Base-by-base conservation (phyloP, 2,329 filamentous ascomycete genomes). In the Alternaria sp. region DNA sequence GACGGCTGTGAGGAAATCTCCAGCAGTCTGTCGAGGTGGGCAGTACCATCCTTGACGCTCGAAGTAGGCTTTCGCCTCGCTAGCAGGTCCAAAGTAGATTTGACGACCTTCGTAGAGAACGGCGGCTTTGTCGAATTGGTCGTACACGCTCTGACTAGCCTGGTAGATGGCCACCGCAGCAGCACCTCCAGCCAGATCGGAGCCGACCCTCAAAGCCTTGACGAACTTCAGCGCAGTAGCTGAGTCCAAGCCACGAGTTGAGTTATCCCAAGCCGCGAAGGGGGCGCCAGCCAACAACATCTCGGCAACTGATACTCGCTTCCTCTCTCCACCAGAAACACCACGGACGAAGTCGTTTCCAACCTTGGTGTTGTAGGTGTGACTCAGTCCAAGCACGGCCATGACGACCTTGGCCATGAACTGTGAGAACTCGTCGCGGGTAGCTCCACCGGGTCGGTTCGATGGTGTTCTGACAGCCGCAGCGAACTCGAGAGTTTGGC, bases 101-200 rank as follows among this genome's bases (percentile, higher is more conserved):
- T 94, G 86, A 0, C 89, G 85, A 1, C 92, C 92, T 71, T 93
- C 89, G 70, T 94, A 93, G 0, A 94, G 81, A 0, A 94, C 89
- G 0, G 88, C 84, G 0, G 86, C 87, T 74, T 93, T 93, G 79
- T 94, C 90, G 68, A 94, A 94, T 16, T 73, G 66, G 57, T 89
- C 85, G 69, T 89, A 89, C 14, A 88, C 80, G 10, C 77, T 77
- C 61, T 83, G 80, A 44, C 73, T 76, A 9, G 81, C 81, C 64
- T 84, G 82, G 67, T 89, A 89, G 49, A 89, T 86, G 0, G 87
- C 85, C 25, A 89, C 84, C n/a, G 83, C 82, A 60, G 84, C 82
- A 6, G 84, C 81, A 10, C 78, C 81, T 16, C 83, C 83, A 16
- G 76, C 76, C 38, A 87, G 71, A 46, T 87, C 81, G 3, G 86